phyloP scores from a whole-genome alignment of 2,329 filamentous ascomycete species.

The Cercospora sp. region DNA sequence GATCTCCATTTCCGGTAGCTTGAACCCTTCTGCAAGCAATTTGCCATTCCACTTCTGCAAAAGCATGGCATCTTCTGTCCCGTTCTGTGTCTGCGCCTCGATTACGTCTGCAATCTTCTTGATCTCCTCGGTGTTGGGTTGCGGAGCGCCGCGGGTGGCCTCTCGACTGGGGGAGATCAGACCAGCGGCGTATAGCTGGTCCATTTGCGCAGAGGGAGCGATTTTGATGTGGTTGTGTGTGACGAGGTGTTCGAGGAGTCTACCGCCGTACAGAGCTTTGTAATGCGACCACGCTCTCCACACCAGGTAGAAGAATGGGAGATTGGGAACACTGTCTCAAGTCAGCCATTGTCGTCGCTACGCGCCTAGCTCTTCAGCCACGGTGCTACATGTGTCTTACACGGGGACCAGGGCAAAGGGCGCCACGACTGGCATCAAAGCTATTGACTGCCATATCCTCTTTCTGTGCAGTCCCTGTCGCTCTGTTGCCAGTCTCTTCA shows the following conservation, averaged over 20 bases:
- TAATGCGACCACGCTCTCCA: constrained; percentile 93
- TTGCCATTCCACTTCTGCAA: constrained; percentile 54
- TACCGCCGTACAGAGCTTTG: constrained; percentile 80
- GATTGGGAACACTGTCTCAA: constrained; percentile 72
- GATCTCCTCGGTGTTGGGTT: constrained; percentile 42
- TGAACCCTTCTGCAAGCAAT: constrained; percentile 51
- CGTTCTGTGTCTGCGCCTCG: constrained; percentile 43
- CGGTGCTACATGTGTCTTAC: constrained; percentile 54
- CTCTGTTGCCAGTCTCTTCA: constrained; percentile 74
- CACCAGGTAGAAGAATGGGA: constrained; percentile 93
- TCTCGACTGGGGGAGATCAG: constrained; percentile 47
- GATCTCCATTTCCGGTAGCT: constrained; percentile 54
- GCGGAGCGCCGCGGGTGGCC: constrained; percentile 42
- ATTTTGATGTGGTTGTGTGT: constrained; percentile 68
- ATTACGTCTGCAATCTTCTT: constrained; percentile 44
- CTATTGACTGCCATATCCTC: constrained; percentile 75
- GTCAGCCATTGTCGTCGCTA: constrained; percentile 16
- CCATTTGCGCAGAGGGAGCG: constrained; percentile 67
- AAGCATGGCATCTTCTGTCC: constrained; percentile 50
- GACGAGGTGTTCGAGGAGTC: constrained; percentile 79
- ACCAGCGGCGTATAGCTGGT: constrained; percentile 67
- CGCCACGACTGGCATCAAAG: constrained; percentile 78
- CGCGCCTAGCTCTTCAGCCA: not conserved
- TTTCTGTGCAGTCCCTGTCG: constrained; percentile 74
- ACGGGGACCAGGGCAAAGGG: constrained; percentile 83